A percentile compares a stretch with the other conserved stretches of the same genome.
Evolutionary conservation across 1,284 basidiomycete species (phyloP).

Genomic region (Calocybe gambosa): DNA sequence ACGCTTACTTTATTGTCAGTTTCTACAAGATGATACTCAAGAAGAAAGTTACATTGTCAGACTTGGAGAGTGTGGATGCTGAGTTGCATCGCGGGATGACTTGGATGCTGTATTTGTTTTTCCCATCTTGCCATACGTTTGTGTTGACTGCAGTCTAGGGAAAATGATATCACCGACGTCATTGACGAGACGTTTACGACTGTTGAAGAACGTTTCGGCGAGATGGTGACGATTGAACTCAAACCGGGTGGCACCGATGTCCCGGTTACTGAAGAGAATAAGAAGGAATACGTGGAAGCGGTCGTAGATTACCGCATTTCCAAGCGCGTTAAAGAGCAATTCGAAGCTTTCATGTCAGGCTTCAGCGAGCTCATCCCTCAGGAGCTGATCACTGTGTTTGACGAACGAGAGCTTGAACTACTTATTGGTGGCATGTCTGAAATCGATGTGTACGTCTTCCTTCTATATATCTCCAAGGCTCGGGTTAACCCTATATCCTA

Average conservation of each 20-base stretch:
- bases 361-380: slow-evolving; percentile 95
- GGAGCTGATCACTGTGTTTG: slow-evolving; percentile 91
- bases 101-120: slow-evolving; percentile 78
- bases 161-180: slow-evolving; percentile 88
- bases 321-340: slow-evolving; percentile 89
- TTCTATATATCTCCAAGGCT: background rate
- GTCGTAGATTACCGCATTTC: slow-evolving; percentile 91
- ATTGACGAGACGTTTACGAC: slow-evolving; percentile 89
- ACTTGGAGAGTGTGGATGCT: slow-evolving; percentile 84
- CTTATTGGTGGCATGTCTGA: slow-evolving; percentile 96
- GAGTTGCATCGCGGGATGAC: slow-evolving; percentile 85
- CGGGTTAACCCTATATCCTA: slow-evolving; percentile 19
- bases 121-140: background rate
- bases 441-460: slow-evolving; percentile 71
- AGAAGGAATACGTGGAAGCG: slow-evolving; percentile 89
- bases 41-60: slow-evolving; percentile 82
- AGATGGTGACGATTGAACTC: slow-evolving; percentile 87
- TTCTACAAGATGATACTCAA: slow-evolving; percentile 98
- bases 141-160: slow-evolving; percentile 31
- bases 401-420: slow-evolving; percentile 89
- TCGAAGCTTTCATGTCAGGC: slow-evolving; percentile 91
- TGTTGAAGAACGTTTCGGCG: slow-evolving; percentile 91
- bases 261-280: slow-evolving; percentile 89
- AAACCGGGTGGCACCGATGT: slow-evolving; percentile 77
- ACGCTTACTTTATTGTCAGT: slow-evolving; percentile 94